These are phyloP conservation scores for Austroboletus niveus DNA, from an alignment of 1,284 basidiomycete genomes.

Conservation along the genomic window DNA sequence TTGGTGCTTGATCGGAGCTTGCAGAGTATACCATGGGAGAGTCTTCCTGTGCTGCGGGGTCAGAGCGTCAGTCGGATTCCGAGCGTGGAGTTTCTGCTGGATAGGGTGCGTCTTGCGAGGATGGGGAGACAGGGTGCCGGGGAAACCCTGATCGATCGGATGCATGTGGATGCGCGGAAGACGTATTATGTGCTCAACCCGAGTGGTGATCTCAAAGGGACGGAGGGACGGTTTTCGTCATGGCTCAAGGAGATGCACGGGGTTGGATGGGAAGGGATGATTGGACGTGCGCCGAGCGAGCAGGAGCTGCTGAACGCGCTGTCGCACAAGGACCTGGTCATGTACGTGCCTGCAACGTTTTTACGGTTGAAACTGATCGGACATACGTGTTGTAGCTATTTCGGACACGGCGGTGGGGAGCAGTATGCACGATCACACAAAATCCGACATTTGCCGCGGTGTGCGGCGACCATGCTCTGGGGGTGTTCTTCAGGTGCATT, in stretches of 20 bases:
- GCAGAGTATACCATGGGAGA: constrained; percentile 95
- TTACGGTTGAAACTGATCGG: constrained; percentile 5
- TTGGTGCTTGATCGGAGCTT: constrained; percentile 90
- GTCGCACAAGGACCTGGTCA: constrained; percentile 71
- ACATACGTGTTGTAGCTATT: constrained; percentile 62
- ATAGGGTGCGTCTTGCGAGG: constrained; percentile 67
- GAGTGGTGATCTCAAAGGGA: constrained; percentile 83
- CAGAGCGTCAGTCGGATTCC: constrained; percentile 90
- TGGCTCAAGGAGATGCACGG: constrained; percentile 73
- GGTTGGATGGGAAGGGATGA: constrained; percentile 82
- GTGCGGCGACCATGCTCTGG: constrained; percentile 97
- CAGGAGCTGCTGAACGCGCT: constrained; percentile 77
- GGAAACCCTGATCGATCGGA: constrained; percentile 41
- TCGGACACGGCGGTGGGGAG: constrained; percentile 95
- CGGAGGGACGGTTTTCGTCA: constrained; percentile 77
- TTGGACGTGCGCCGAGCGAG: constrained; percentile 76
- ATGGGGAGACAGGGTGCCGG: constrained; percentile 32
- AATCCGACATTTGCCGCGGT: constrained; percentile 75
- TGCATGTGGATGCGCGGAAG: constrained; percentile 60
- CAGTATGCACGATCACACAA: constrained; percentile 90
- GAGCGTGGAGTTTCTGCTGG: constrained; percentile 83
- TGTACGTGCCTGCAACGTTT: constrained; percentile 55
- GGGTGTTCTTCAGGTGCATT: constrained; percentile 94
- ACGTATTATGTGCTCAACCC: constrained; percentile 92
- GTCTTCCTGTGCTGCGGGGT: constrained; percentile 82